Base-by-base conservation (phyloP, 2,329 filamentous ascomycete species). In the Talaromyces sp. region DNA sequence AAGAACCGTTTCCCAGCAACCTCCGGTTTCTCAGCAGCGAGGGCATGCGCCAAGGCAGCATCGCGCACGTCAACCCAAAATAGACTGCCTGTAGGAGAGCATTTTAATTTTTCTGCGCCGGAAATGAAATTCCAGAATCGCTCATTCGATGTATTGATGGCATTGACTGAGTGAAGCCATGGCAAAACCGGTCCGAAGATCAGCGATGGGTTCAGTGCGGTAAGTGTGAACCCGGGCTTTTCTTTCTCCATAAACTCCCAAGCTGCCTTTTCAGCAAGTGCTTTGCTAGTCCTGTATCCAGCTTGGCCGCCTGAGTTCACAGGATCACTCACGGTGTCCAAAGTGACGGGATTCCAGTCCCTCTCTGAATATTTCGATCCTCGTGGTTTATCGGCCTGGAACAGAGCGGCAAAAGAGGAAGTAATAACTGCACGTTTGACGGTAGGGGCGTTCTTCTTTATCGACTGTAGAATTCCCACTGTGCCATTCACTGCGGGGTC, bases 281-380 rank as follows among this genome's bases (percentile, higher is more conserved):
- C 76, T 76, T 90, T 89, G 65, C 81, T 84, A 7, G 81, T 83
- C 28, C 76, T 70, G 63, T 82, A 82, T 31, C 73, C 76, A 12
- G 67, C 65, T 23, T 56, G 61, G 40, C 61, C 61, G 9, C 50
- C 57, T 9, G 61, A 58, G 54, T 62, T 59, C 23, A 52, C 56
- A 2, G 61, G 56, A 1, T 56, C 54, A 12, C 72, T 70, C 2
- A 81, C 80, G 36, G 79, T 73, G 10, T 79, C 74, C 63, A 77
- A 80, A 2, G 75, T 78, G 40, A 78, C 68, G 0, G 80, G 80
- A 67, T 78, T 82, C 81, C 81, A 85, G 68, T 84, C 80, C 1
- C 67, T 65, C 53, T 81, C 81, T 0, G 76, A 77, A 69, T 84
- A 85, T 0, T 69, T 75, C 62, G 40, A 70, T 69, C 0, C 76